Evolutionary conservation across 148 eudicot genomes (phyloP), one percentile per base, ranked within the genome.

Genomic region (Cornus kousa): DNA sequence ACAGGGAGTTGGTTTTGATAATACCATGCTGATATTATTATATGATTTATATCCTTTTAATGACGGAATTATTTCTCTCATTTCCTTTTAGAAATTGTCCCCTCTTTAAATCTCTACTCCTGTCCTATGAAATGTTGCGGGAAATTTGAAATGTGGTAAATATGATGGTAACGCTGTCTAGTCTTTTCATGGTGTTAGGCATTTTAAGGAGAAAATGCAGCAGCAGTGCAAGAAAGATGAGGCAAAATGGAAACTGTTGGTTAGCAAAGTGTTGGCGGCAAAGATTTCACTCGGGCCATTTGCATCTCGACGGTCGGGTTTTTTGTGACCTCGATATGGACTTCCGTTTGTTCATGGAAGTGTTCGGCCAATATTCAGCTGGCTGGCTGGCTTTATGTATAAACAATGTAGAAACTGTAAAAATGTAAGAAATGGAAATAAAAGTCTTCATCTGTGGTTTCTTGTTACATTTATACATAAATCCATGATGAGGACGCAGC

Each of bases 171-270:
- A 24, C 35, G 5, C 2, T 67, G 7, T 35, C 35, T n/a, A 76
- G 24, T 70, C 55, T 3, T 57, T 2, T 67, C 32, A 35, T 40
- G 85, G 84, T 70, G 4, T 53, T 53, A 53, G 59, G 59, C 59
- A 53, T 53, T 91, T 93, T 72, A 93, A 93, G 84, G 87, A 74
- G 78, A 93, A 89, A 79, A 84, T 83, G 83, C 83, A 74, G 84
- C 89, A 77, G 74, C 90, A 87, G 76, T 87, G 82, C 82, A 93
- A 90, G 87, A 93, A 91, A 77, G 97, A 91, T 0, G 94, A 87
- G 83, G 83, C 82, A 3, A 93, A 87, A 78, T 93, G 97, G 97
- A 88, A 79, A 71, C 48, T 89, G 48, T 81, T 93, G 82, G 92
- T 89, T 14, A 83, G 89, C 59, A 93, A 91, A 81, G 92, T 93